Percentiles rank a stretch among this genome's conserved stretches.
Evolutionary conservation across 306 rosid species (phyloP).

Genomic region (cucumber (Cucumis sativus)): DNA sequence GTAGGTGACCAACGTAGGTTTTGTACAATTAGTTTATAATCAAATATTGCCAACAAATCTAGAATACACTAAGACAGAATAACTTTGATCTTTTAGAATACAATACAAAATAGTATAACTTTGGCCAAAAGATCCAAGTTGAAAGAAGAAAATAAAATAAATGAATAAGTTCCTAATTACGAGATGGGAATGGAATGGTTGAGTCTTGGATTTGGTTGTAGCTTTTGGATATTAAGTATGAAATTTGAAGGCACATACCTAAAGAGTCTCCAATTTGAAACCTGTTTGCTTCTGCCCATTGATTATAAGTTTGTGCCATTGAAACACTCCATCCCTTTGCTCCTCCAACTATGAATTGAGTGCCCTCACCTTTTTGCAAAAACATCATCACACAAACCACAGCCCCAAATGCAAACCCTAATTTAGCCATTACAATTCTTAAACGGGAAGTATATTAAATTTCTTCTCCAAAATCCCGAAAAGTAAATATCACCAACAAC

Average conservation of each 20-base stretch:
- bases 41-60: not conserved
- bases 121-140: too few species aligned
- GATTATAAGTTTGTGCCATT: constrained; percentile 30
- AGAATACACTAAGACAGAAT: too few species aligned
- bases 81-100: too few species aligned
- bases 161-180: too few species aligned
- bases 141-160: too few species aligned
- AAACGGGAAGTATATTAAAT: not conserved
- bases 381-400: constrained; percentile 32
- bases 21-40: too few species aligned
- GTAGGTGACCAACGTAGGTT: too few species aligned
- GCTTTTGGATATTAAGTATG: not conserved
- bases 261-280: constrained; percentile 76
- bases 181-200: not conserved
- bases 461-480: not conserved
- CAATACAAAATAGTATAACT: too few species aligned
- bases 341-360: constrained; percentile 48
- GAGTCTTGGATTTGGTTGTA: too few species aligned
- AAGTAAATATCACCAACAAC: not conserved
- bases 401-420: constrained; percentile 14
- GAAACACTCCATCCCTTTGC: constrained; percentile 65
- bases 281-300: constrained; percentile 68
- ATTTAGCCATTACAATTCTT: constrained; percentile 31
- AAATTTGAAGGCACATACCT: constrained; percentile 17
- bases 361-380: constrained; percentile 37